Base-by-base conservation (phyloP, 2,329 filamentous ascomycete species). In the Colletotrichum sp. region DNA sequence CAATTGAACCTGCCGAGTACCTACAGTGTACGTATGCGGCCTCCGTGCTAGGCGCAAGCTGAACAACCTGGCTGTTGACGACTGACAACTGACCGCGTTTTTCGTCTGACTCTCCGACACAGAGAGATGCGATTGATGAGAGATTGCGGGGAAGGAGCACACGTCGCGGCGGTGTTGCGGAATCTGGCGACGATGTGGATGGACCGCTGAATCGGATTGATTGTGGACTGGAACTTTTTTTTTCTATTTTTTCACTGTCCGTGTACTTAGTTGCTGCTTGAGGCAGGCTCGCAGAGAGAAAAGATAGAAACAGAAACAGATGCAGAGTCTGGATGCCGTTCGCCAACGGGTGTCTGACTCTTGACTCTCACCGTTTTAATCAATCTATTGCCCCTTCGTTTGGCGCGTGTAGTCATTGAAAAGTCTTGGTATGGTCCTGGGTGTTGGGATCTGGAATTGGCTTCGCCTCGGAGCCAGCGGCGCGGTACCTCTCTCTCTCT, bases 331-430 rank as follows among this genome's bases (percentile, higher is more conserved):
- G 58, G 16, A 61, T 61, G 58, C 15, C 55, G 10, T 21, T 61
- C 8, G n/a, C 65, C 66, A 30, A 15, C 21, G 8, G 34, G 36
- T 36, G 64, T 68, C 56, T 65, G 73, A 73, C 58, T 69, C 65
- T 69, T 52, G 64, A 73, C 48, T 65, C 70, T 69, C 65, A 60
- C 70, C 73, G 73, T 76, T 76, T 68, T 60, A 73, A 69, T 55
- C 64, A 76, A 73, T 73, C 58, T 67, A 69, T 52, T 62, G 64
- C 58, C 43, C 26, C 28, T 28, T 61, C 24, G 18, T 34, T 30
- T 55, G 26, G 21, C 34, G 48, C 43, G 43, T 21, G 43, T 24
- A 24, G 43, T 56, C 28, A 48, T 9, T 36, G 18, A 36, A 61
- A 43, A 62, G 64, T 73, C 73, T 71, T 75, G 58, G 73, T 72